Base-by-base conservation (phyloP, 495 filamentous ascomycete genomes). In the Lasiosphaeria miniovina region DNA sequence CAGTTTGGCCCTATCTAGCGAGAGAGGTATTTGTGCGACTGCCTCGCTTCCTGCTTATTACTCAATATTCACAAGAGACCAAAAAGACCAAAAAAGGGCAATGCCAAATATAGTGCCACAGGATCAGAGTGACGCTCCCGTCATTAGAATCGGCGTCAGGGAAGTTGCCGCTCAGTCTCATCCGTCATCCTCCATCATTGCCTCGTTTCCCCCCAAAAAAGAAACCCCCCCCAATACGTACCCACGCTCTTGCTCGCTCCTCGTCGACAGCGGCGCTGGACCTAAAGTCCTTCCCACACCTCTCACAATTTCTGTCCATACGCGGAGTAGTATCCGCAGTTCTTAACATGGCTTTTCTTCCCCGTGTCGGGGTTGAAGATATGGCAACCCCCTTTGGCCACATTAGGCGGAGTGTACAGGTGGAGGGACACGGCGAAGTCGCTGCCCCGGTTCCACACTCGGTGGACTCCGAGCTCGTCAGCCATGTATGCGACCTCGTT, bases 371-470 rank as follows among this genome's bases (percentile, higher is more conserved):
- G 78, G 66, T 90, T 81, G 72, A 88, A 96, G 65, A 90, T 81
- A 59, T 86, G 77, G 67, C 88, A 92, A 2, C 90, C 90, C 58
- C 85, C 76, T 43, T 75, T 84, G 12, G 88, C 88, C 4, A 91
- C 91, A 65, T 95, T 93, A 6, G 93, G 92, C 48, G 93, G 93
- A 1, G 91, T 95, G 68, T 96, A 96, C 49, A 96, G 71, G 75
- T 97, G 93, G 49, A 97, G 75, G 38, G 91, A 94, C 55, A 96
- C 86, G 60, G 93, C 93, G 63, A 86, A 83, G 60, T 92, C 82
- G 53, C 82, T 76, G 69, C 87, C 83, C 6, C 83, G 82, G 63
- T 96, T 97, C 60, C 84, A 84, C 40, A 97, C 88, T 10, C 84
- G 81, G 70, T 96, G 93, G 11, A 97, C 77, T 4, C 93, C 93